A percentile compares a stretch with the other conserved stretches of the same genome.
Conservation (phyloP, 805 yeast genomes). For the Kluyveromyces lactis region DNA sequence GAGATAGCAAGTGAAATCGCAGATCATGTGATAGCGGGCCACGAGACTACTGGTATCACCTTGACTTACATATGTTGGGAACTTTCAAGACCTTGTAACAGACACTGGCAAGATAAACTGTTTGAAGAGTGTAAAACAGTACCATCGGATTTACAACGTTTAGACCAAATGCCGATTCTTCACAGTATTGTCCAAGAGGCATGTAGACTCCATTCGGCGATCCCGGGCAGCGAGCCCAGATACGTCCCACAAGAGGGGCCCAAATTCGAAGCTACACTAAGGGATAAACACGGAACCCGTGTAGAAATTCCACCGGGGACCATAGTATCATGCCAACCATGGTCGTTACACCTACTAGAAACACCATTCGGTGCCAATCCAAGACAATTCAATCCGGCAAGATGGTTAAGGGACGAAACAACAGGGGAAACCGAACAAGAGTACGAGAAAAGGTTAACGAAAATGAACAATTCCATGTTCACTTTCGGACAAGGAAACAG, state of each 20-base stretch:
- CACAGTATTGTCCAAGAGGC: constrained; percentile 57
- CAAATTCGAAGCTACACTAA: constrained; percentile 8
- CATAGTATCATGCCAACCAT: constrained; percentile 56
- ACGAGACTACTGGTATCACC: constrained; percentile 66
- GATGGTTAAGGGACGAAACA: constrained; percentile 43
- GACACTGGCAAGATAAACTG: constrained; percentile 39
- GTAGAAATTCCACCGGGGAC: constrained; percentile 45
- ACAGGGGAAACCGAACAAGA: constrained; percentile 29
- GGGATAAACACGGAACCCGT: constrained; percentile 9
- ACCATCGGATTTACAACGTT: constrained; percentile 24
- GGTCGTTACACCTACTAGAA: constrained; percentile 48
- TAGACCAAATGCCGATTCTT: constrained; percentile 50
- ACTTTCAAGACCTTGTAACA: constrained; percentile 42
- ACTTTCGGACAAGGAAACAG: constrained; percentile 68
- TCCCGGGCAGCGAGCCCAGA: constrained; percentile 69
- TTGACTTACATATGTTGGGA: constrained; percentile 52
- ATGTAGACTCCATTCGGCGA: constrained; percentile 56
- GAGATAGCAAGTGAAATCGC: constrained; percentile 40
- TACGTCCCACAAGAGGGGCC: constrained; percentile 31
- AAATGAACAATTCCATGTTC: constrained; percentile 48
- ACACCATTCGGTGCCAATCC: constrained; percentile 43
- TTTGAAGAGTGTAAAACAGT: constrained; percentile 35
- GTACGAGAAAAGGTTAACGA: constrained; percentile 31
- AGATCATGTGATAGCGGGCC: constrained; percentile 72
- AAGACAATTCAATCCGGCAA: constrained; percentile 44